phyloP scores from a whole-genome alignment of 2,329 filamentous ascomycete species.

The Apiospora aurea region DNA sequence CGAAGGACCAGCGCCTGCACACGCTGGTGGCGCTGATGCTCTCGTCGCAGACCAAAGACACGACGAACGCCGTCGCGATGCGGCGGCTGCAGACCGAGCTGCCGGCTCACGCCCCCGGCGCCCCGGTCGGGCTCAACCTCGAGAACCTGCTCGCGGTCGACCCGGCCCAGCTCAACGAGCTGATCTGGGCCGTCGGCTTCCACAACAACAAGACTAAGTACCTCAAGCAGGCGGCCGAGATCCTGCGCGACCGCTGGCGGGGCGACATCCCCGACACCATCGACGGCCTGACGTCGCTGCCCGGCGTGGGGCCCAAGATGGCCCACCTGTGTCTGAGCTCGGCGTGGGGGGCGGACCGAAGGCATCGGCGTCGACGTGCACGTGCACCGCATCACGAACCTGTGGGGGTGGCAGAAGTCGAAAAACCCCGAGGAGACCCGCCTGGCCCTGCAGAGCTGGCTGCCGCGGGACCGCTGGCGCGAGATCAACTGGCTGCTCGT shows the following conservation, averaged over 20 bases:
- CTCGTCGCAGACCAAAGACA: conserved; percentile 92
- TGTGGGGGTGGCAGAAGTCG: conserved; percentile 91
- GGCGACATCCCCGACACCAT: conserved; percentile 84
- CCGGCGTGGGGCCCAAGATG: conserved; percentile 95
- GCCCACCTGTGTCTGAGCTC: conserved; percentile 85
- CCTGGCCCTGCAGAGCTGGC: conserved; percentile 77
- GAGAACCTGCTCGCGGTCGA: conserved; percentile 79
- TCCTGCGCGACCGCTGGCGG: conserved; percentile 73
- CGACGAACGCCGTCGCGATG: conserved; percentile 86
- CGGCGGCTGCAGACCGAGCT: conserved; percentile 78
- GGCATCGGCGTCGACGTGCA: conserved; percentile 96
- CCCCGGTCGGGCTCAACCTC: conserved; percentile 68
- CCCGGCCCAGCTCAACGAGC: conserved; percentile 68
- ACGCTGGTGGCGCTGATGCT: conserved; percentile 90
- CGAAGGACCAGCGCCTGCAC: conserved; percentile 76
- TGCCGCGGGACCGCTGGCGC: conserved; percentile 85
- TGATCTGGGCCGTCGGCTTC: conserved; percentile 88
- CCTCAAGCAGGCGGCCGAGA: conserved; percentile 76
- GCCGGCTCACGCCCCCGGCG: conserved; percentile 54
- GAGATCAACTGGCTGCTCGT: conserved; percentile 92
- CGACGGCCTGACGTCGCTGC: conserved; percentile 76
- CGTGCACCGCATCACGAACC: conserved; percentile 91
- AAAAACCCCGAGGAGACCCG: conserved; percentile 85
- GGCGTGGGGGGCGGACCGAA: conserved; percentile 66
- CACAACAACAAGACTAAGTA: conserved; percentile 93